Conservation (phyloP, 805 yeast genomes). For the Ogataea henricii region DNA sequence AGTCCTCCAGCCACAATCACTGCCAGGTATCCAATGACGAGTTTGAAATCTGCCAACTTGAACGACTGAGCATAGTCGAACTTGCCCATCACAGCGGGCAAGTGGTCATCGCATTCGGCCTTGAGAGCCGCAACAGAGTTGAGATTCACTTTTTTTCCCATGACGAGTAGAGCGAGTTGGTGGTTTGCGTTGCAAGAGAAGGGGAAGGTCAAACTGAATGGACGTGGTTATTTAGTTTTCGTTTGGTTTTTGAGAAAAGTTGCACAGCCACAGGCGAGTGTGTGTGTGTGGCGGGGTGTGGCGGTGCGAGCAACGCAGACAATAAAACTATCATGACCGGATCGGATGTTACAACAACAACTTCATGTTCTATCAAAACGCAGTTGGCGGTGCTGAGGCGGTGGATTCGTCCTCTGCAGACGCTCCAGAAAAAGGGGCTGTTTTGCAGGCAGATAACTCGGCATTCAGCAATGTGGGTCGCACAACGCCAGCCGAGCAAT, state of each 20-base stretch:
- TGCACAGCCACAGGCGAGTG: not conserved
- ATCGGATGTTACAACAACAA: conserved; percentile 93
- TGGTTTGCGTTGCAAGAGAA: not conserved
- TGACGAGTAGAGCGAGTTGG: not conserved
- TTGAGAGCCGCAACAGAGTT: conserved; percentile 51
- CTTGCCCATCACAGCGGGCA: conserved; percentile 41
- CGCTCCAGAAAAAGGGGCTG: conserved; percentile 58
- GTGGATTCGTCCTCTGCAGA: conserved; percentile 9
- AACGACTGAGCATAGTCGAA: conserved; percentile 53
- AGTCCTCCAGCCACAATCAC: conserved; percentile 48
- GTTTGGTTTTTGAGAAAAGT: not conserved
- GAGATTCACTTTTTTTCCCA: conserved; percentile 33
- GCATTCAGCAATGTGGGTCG: too few relatives aligned
- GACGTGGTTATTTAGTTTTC: not conserved
- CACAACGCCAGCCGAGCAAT: too few relatives aligned
- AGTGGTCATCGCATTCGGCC: conserved; percentile 50
- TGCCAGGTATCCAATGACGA: conserved; percentile 50
- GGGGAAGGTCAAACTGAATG: not conserved
- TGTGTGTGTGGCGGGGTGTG: too few relatives aligned
- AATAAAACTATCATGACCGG: conserved; percentile 94
- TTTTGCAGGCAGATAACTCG: conserved; percentile 95
- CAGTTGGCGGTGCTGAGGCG: conserved; percentile 36
- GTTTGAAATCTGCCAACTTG: conserved; percentile 44
- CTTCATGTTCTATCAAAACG: conserved; percentile 94
- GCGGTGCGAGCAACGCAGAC: conserved; percentile 92